phyloP scores from a whole-genome alignment of 495 filamentous ascomycete genomes.

The Aspergillus affinis region DNA sequence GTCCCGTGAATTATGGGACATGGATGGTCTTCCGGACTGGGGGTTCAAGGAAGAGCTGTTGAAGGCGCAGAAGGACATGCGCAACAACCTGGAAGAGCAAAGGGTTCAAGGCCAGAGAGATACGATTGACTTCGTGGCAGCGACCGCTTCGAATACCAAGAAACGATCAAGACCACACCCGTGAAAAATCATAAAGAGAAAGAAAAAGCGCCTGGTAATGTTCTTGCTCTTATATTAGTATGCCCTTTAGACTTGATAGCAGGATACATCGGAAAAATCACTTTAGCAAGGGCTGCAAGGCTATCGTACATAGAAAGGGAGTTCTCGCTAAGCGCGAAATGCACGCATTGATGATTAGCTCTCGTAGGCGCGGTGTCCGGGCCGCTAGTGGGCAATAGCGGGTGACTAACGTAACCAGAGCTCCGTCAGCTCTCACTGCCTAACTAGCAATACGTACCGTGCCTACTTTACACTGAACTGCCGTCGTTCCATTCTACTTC shows the following conservation, averaged over 20 bases:
- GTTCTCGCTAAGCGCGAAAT: constrained; percentile 12
- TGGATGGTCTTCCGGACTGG: constrained; percentile 60
- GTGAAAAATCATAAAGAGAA: not conserved
- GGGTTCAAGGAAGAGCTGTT: constrained; percentile 74
- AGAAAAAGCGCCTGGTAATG: not conserved
- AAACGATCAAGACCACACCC: not conserved
- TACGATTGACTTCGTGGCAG: constrained; percentile 75
- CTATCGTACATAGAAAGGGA: too few relatives aligned
- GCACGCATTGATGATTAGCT: constrained; percentile 4
- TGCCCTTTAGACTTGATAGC: too few relatives aligned
- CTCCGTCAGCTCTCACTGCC: constrained; percentile 46
- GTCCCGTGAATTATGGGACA: constrained; percentile 64
- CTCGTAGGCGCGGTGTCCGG: constrained; percentile 13
- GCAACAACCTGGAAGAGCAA: constrained; percentile 59
- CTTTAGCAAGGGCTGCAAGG: too few relatives aligned
- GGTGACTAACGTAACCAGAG: constrained; percentile 31
- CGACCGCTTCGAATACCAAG: constrained; percentile 16
- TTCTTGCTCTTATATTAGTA: not conserved
- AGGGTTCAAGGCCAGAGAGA: constrained; percentile 54
- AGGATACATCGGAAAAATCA: too few relatives aligned
- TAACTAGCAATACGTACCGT: constrained; percentile 14
- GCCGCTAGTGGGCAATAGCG: constrained; percentile 6
- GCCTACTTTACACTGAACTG: not conserved
- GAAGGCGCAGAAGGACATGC: constrained; percentile 60
- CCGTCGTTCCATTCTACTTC: constrained; percentile 28